Conservation (phyloP, 2,329 filamentous ascomycete genomes). For the Fusarium sororula region DNA sequence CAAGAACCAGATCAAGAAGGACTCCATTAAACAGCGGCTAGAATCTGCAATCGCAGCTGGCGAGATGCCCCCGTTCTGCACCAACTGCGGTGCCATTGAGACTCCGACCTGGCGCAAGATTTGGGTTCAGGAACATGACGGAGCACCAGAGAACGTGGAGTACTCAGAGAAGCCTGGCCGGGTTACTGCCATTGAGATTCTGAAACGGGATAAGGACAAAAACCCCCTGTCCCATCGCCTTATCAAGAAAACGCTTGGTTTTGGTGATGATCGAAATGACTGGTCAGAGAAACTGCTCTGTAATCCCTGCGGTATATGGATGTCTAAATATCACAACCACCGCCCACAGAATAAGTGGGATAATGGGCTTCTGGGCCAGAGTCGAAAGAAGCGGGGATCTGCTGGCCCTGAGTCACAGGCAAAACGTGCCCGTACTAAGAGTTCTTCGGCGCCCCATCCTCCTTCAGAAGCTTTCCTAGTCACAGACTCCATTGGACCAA, state of each 20-base stretch:
- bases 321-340: slow-evolving; percentile 86
- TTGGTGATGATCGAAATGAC: slow-evolving; percentile 68
- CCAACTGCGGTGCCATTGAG: slow-evolving; percentile 93
- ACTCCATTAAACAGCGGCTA: slow-evolving; percentile 66
- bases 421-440: slow-evolving; percentile 61
- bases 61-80: slow-evolving; percentile 86
- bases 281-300: slow-evolving; percentile 83
- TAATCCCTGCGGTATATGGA: slow-evolving; percentile 96
- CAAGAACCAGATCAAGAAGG: slow-evolving; percentile 72
- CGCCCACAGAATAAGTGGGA: slow-evolving; percentile 87
- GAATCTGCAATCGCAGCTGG: slow-evolving; percentile 77
- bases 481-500: slow-evolving; percentile 62
- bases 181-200: slow-evolving; percentile 77
- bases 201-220: slow-evolving; percentile 70
- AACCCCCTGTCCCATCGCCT: slow-evolving; percentile 75
- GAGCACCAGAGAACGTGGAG: slow-evolving; percentile 74
- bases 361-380: slow-evolving; percentile 64
- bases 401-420: slow-evolving; percentile 53
- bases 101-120: slow-evolving; percentile 97
- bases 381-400: slow-evolving; percentile 59
- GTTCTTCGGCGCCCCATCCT: slow-evolving; percentile 54
- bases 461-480: slow-evolving; percentile 64
- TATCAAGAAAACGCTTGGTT: slow-evolving; percentile 76
- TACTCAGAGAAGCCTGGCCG: slow-evolving; percentile 77
- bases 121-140: slow-evolving; percentile 79